Evolutionary conservation across 179 eudicot genomes (phyloP), one percentile per base, ranked within the genome.

Genomic region (Drosera spatulata): DNA sequence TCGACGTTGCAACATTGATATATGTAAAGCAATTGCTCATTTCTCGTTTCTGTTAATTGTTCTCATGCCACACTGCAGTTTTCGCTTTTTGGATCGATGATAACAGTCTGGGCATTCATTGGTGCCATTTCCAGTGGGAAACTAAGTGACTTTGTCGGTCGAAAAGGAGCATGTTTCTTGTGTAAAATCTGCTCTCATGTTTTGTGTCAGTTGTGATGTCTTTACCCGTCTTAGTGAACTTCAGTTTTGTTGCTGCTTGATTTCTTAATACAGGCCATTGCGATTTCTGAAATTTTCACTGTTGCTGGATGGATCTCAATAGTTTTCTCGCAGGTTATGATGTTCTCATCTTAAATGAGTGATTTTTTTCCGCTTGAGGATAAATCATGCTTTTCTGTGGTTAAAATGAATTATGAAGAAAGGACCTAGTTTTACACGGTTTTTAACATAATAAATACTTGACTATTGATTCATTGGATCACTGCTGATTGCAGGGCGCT

Each of bases 101-200:
- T 81, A 75, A 85, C 88, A 1, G 65, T 87, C 77, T 91, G 95
- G 73, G 95, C 86, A 41, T 82, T 87, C 88, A 4, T 79, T 58
- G 96, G 91, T 49, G 91, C 96, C 15, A 64, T 82, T 9, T 62
- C 74, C 69, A 80, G 96, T 70, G 96, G 96, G 45, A 69, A 70
- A 62, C 13, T 87, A 58, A 83, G 88, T 10, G 91, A 87, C 75
- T 47, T 55, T 44, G 40, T 85, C 44, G 91, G 88, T 6, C 68
- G 91, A 66, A 80, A 79, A 71, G 80, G 77, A 61, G 93, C 85
- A 79, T 69, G 84, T 75, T 55, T 44, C 59, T 38, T 66, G 48
- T 4, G 33, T 22, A 22, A 22, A 22, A 22, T 22, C 33, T 22
- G 33, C 33, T 22, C 33, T 22, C 33, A 22, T 22, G 33, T 22